Conservation (phyloP, 495 filamentous ascomycete species). For the Acidiella bohemica region DNA sequence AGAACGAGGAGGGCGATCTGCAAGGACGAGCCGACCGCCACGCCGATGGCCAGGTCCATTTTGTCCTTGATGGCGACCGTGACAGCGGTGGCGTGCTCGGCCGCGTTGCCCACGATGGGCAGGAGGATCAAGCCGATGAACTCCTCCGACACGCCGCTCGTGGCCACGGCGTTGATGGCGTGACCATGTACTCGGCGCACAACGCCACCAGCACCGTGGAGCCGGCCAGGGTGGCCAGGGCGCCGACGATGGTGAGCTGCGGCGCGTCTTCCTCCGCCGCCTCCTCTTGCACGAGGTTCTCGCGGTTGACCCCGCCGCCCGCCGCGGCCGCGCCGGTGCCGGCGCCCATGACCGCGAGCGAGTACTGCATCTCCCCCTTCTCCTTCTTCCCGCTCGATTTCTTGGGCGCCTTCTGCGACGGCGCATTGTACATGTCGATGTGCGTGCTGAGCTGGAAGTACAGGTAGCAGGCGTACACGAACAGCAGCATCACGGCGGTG, state of each 20-base stretch:
- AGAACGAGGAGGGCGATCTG: conserved; percentile 27
- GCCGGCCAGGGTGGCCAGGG: conserved; percentile 52
- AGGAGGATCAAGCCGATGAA: conserved; percentile 28
- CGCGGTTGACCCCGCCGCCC: conserved; percentile 32
- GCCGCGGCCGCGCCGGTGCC: conserved; percentile 32
- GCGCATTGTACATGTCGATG: conserved; percentile 54
- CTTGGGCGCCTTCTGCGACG: conserved; percentile 51
- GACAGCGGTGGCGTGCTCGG: conserved; percentile 24
- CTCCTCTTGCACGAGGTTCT: conserved; percentile 37
- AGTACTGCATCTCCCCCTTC: conserved; percentile 46
- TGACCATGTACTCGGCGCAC: conserved; percentile 84
- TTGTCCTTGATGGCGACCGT: conserved; percentile 26
- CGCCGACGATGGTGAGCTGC: conserved; percentile 53
- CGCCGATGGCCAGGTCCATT: conserved; percentile 26
- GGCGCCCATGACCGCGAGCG: conserved; percentile 47
- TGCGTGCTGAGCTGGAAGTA: conserved; percentile 35
- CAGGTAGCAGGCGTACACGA: conserved; percentile 23
- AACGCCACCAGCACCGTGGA: conserved; percentile 72
- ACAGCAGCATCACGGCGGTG: conserved; percentile 21
- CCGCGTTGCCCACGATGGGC: conserved; percentile 25
- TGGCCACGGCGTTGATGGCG: conserved; percentile 58
- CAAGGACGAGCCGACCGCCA: conserved; percentile 24
- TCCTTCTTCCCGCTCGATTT: conserved; percentile 35
- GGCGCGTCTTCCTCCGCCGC: conserved; percentile 59
- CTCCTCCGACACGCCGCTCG: conserved; percentile 16